A percentile compares a stretch with the other conserved stretches of the same genome.
Conservation (phyloP, 208 protist species). For the Phytomonas sp. region DNA sequence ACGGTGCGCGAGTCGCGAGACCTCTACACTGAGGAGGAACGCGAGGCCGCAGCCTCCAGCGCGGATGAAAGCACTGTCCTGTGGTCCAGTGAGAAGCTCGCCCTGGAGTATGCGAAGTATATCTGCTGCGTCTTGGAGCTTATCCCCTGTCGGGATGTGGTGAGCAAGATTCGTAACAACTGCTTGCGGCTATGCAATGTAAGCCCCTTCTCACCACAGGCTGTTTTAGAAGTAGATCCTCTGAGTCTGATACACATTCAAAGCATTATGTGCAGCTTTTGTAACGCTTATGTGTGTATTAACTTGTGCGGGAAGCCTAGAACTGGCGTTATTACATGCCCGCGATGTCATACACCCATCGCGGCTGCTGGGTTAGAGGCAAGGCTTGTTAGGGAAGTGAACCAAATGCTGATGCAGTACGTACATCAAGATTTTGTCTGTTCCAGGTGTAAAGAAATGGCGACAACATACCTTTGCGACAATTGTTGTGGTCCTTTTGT, state of each 20-base stretch:
- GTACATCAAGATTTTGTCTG: constrained; percentile 84
- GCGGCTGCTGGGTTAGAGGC: constrained; percentile 48
- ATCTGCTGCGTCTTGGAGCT: constrained; percentile 62
- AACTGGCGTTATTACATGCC: constrained; percentile 28
- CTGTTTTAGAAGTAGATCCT: constrained; percentile 31
- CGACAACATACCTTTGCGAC: constrained; percentile 47
- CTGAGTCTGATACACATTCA: constrained; percentile 28
- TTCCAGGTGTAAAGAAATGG: constrained; percentile 72
- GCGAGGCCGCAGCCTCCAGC: constrained; percentile 14
- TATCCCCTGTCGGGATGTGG: constrained; percentile 54
- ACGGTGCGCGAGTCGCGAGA: constrained; percentile 41
- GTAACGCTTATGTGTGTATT: constrained; percentile 49
- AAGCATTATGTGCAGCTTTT: constrained; percentile 67
- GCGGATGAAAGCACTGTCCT: constrained; percentile 9
- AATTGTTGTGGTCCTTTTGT: constrained; percentile 74
- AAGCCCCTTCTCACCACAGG: constrained; percentile 75
- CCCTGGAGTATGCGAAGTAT: constrained; percentile 75
- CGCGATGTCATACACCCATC: constrained; percentile 66
- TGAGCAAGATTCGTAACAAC: constrained; percentile 76
- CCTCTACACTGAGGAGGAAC: constrained; percentile 46
- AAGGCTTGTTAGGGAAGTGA: constrained; percentile 72
- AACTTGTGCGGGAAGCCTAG: constrained; percentile 39
- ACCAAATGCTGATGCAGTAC: constrained; percentile 37
- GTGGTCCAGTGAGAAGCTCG: constrained; percentile 36
- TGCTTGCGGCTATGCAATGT: constrained; percentile 81